Conservation (phyloP, 306 rosid species). For the Hippophae gyantsensis region DNA sequence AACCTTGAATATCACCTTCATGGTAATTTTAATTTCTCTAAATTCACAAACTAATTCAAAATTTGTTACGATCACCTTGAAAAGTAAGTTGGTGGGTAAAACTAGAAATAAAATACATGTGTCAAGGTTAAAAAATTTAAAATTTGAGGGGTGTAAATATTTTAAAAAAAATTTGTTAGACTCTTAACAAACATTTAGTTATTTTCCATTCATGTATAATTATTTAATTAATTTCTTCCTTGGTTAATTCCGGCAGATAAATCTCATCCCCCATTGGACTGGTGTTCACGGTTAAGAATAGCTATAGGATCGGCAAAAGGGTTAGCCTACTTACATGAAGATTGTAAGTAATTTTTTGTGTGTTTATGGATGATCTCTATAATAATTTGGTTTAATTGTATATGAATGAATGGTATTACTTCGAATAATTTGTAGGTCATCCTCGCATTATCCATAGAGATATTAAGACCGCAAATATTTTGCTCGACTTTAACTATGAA, state of each 20-base stretch:
- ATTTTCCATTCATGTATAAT: not conserved
- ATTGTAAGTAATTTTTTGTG: conserved; percentile 41
- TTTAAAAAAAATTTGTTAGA: too few species aligned
- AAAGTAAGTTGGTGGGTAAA: too few species aligned
- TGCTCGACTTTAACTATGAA: conserved; percentile 62
- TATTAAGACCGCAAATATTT: conserved; percentile 74
- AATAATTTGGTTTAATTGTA: not conserved
- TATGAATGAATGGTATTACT: not conserved
- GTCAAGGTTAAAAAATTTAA: too few species aligned
- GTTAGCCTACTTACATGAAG: conserved; percentile 90
- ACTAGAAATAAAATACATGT: too few species aligned
- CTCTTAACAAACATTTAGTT: too few species aligned
- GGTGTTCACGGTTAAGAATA: conserved; percentile 58
- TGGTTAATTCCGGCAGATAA: conserved; percentile 24
- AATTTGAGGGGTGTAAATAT: too few species aligned
- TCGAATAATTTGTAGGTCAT: conserved; percentile 47
- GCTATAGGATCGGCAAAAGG: conserved; percentile 87
- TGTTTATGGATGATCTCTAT: not conserved
- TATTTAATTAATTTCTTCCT: not conserved
- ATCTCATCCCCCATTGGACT: conserved; percentile 46
- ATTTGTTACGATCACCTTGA: too few species aligned
- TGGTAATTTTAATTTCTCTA: conserved; percentile 21
- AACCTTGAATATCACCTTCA: conserved; percentile 76
- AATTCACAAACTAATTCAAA: not conserved
- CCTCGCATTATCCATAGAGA: conserved; percentile 92